Conservation (phyloP, 139 green algal genomes). For the Nannochloris sp. region DNA sequence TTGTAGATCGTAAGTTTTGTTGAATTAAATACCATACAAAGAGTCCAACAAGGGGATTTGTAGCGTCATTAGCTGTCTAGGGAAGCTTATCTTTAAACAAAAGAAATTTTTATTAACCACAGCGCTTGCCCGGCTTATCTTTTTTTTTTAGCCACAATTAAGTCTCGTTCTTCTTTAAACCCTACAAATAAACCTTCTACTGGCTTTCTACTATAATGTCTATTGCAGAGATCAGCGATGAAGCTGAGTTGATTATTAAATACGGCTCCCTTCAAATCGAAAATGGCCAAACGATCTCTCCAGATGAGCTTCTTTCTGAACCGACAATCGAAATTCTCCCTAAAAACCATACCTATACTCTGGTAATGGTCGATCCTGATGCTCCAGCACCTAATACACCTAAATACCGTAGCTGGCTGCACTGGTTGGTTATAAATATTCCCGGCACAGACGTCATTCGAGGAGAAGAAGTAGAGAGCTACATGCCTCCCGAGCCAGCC, state of each 20-base stretch:
- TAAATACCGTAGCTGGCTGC: slow-evolving; percentile 19
- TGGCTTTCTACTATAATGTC: neutral
- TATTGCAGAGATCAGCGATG: slow-evolving; percentile 11
- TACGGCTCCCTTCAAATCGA: slow-evolving; percentile 7
- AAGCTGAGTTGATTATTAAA: slow-evolving; percentile 1
- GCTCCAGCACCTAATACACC: slow-evolving; percentile 5
- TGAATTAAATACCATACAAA: no score
- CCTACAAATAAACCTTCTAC: neutral
- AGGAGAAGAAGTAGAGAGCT: no score
- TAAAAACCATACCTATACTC: slow-evolving; percentile 19
- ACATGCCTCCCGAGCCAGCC: neutral
- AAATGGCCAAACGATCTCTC: neutral
- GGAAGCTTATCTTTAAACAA: no score
- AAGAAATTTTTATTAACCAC: no score
- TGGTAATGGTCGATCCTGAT: slow-evolving; percentile 18
- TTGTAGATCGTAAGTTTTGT: slow-evolving; percentile 8
- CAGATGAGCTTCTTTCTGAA: neutral
- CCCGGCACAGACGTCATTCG: no score
- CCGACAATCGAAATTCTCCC: no score
- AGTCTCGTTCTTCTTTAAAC: neutral
- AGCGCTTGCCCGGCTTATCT: no score
- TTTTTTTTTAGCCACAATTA: slow-evolving; percentile 1
- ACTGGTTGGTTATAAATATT: slow-evolving; percentile 16
- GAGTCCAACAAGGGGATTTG: no score
- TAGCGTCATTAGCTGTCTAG: no score